Conservation (phyloP, 352 stramenopile genomes). For the Phytopythium litorale region DNA sequence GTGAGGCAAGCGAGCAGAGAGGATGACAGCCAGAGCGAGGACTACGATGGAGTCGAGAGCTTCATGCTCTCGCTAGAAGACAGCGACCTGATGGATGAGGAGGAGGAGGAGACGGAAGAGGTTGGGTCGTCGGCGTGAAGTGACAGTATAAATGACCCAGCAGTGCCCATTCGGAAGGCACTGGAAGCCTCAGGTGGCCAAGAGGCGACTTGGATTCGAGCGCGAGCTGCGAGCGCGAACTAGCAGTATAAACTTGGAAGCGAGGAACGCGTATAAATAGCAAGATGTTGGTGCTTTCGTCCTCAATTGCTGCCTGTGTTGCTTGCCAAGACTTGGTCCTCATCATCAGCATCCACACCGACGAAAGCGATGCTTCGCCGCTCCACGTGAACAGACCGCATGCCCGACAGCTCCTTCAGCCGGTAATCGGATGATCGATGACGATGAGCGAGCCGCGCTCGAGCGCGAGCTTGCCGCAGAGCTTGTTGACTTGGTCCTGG, state of each 20-base stretch:
- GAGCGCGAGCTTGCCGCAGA: constrained; percentile 39
- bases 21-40: constrained; percentile 6
- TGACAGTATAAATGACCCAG: neutral
- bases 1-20: constrained; percentile 2
- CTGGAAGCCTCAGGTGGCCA: neutral
- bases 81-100: constrained; percentile 4
- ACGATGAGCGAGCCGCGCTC: constrained; percentile 39
- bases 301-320: neutral
- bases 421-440: constrained; percentile 22
- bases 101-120: neutral
- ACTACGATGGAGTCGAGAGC: neutral
- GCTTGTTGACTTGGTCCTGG: constrained; percentile 21
- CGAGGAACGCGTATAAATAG: neutral
- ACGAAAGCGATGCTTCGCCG: neutral
- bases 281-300: neutral
- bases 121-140: neutral
- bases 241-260: neutral
- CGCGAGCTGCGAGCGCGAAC: no score
- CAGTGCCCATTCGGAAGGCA: neutral
- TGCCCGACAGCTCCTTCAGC: neutral
- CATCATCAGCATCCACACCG: neutral
- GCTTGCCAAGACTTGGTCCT: neutral
- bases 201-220: neutral
- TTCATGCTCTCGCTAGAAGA: neutral
- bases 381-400: neutral